Percentiles rank a stretch among this genome's conserved stretches.
These are phyloP conservation scores for Saussurea involucrata DNA, from an alignment of 129 eudicot species.

Conservation along the genomic window DNA sequence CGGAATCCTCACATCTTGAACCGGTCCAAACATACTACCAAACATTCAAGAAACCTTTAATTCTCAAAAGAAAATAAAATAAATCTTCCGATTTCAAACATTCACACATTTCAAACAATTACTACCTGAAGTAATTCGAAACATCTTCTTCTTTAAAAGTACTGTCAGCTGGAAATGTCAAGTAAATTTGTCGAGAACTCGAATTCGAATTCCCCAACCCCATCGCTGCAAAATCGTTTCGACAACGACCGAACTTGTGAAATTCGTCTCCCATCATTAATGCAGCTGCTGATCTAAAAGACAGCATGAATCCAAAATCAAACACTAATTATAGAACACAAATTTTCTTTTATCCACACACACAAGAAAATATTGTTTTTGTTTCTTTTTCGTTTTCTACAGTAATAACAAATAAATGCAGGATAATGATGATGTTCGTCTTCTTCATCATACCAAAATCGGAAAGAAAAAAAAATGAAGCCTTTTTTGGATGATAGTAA, in stretches of 20 bases:
- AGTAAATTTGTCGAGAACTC: conserved; percentile 59
- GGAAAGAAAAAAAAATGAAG: not conserved
- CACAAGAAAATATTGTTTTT: conserved; percentile 18
- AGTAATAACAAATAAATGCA: not conserved
- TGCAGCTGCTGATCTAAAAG: conserved; percentile 65
- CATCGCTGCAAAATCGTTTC: conserved; percentile 53
- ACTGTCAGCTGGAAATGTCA: conserved; percentile 76
- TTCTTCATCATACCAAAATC: conserved; percentile 15
- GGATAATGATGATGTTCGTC: conserved; percentile 16
- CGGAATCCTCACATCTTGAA: conserved; percentile 97
- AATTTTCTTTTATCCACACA: not conserved
- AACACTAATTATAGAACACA: not conserved
- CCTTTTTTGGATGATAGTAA: not conserved
- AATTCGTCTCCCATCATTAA: conserved; percentile 69
- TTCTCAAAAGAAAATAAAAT: not conserved
- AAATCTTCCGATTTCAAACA: not conserved
- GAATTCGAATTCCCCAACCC: conserved; percentile 59
- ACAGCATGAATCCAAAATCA: not conserved
- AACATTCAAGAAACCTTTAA: conserved; percentile 7
- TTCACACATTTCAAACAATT: not conserved
- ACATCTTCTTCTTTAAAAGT: conserved; percentile 79
- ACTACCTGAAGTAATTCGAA: conserved; percentile 66
- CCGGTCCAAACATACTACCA: conserved; percentile 82
- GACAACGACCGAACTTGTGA: conserved; percentile 45
- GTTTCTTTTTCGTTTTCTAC: not conserved